Evolutionary conservation across 2,329 filamentous ascomycete genomes (phyloP).

Genomic region (Aspergillus alliaceus): DNA sequence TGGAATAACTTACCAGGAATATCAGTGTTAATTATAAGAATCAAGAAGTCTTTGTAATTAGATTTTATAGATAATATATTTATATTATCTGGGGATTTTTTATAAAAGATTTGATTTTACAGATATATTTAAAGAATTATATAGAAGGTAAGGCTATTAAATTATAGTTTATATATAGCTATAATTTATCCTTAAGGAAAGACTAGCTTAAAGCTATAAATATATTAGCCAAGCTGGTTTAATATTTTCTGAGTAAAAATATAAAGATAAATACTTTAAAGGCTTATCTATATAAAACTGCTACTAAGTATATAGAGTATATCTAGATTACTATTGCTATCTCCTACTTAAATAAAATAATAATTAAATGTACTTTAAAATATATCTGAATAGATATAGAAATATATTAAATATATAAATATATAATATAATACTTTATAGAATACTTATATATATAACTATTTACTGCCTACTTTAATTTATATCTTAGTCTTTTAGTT

Average conservation of each 20-base stretch:
- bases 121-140: not conserved
- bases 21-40: not conserved
- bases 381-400: no score
- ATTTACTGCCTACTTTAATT: no score
- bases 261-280: conserved; percentile 12
- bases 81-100: conserved; percentile 5
- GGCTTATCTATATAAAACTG: not conserved
- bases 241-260: conserved; percentile 12
- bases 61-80: conserved; percentile 4
- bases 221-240: conserved; percentile 10
- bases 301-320: not conserved
- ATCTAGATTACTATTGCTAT: not conserved
- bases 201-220: conserved; percentile 13
- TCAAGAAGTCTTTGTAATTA: conserved; percentile 7
- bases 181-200: conserved; percentile 9
- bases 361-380: no score
- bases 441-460: no score
- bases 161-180: conserved; percentile 11
- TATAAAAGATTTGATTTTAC: not conserved
- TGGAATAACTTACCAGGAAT: conserved; percentile 11
- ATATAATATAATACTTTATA: no score
- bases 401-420: no score
- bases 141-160: not conserved
- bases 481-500: no score
- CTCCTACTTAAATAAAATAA: no score